Percentiles rank a stretch among this genome's conserved stretches.
Conservation (phyloP, 1,284 basidiomycete species). For the Xanthoconium separans region DNA sequence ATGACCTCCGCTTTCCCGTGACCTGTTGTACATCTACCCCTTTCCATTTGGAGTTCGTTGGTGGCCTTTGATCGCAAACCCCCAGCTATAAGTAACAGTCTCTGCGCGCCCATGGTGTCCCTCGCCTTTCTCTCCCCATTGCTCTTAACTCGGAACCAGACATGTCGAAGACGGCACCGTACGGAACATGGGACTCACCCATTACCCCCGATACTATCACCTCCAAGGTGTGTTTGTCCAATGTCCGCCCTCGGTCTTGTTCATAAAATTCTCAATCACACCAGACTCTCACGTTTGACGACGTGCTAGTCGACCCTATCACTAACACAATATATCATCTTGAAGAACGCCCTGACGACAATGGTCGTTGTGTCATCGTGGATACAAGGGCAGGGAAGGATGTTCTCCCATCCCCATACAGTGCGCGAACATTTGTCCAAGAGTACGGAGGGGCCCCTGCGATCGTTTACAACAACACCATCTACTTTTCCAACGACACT, state of each 20-base stretch:
- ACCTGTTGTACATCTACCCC: not conserved
- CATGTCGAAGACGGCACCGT: conserved; percentile 28
- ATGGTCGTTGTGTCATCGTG: conserved; percentile 19
- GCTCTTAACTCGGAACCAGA: not conserved
- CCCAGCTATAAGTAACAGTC: not conserved
- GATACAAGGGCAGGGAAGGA: conserved; percentile 10
- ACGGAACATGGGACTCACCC: conserved; percentile 39
- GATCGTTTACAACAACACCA: conserved; percentile 20
- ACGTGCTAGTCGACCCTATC: conserved; percentile 34
- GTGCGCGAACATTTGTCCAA: conserved; percentile 35
- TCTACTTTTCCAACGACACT: conserved; percentile 35
- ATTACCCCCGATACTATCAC: conserved; percentile 33
- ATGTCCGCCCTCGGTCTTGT: not conserved
- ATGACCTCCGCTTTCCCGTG: not conserved
- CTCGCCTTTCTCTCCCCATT: too few relatives aligned
- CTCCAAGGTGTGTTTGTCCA: conserved; percentile 4
- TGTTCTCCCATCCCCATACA: conserved; percentile 31
- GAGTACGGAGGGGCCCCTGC: conserved; percentile 40
- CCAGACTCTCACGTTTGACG: conserved; percentile 26
- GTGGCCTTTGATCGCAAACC: not conserved
- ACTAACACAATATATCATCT: conserved; percentile 34
- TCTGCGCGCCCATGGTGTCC: not conserved
- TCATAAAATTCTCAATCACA: not conserved
- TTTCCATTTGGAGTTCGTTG: not conserved
- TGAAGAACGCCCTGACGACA: conserved; percentile 39